Evolutionary conservation across 1,284 basidiomycete genomes (phyloP).

Genomic region (Pseudozyma flocculosa): DNA sequence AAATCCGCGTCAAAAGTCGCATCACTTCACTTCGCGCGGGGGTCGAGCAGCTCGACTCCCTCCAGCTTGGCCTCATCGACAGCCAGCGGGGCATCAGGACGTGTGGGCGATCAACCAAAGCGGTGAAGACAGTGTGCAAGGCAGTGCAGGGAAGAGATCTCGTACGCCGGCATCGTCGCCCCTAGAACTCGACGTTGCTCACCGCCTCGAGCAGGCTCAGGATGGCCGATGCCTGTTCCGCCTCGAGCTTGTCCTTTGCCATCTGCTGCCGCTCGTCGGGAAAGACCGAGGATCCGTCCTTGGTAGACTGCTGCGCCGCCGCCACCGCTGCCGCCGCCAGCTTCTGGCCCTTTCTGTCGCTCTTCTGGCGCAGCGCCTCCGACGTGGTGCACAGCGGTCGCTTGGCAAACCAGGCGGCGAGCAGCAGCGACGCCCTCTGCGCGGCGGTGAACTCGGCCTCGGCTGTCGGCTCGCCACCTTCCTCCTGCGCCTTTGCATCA

Average conservation of each 20-base stretch:
- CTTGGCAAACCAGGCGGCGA: constrained; percentile 29
- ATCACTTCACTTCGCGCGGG: too few relatives aligned
- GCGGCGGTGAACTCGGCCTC: not conserved
- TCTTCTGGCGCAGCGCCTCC: constrained; percentile 3
- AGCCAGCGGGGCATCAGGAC: too few relatives aligned
- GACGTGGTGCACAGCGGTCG: constrained; percentile 19
- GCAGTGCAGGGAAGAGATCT: too few relatives aligned
- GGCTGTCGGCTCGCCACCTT: not conserved
- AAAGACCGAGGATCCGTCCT: too few relatives aligned
- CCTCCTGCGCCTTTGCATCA: not conserved
- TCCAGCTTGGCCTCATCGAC: too few relatives aligned
- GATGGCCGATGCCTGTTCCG: constrained; percentile 12
- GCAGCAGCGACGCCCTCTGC: constrained; percentile 7
- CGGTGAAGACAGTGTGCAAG: too few relatives aligned
- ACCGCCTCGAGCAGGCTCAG: constrained; percentile 19
- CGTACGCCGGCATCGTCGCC: too few relatives aligned
- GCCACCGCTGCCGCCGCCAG: not conserved
- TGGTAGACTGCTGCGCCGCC: too few relatives aligned
- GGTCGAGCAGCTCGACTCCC: too few relatives aligned
- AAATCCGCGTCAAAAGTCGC: too few relatives aligned
- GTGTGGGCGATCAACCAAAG: too few relatives aligned
- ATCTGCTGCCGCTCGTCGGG: not conserved
- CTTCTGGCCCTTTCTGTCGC: not conserved
- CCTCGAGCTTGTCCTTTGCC: constrained; percentile 15
- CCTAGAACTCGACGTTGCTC: constrained; percentile 9